Percentiles rank a stretch among this genome's conserved stretches.
These are phyloP conservation scores for Ochetophila trinervis DNA, from an alignment of 306 rosid species.

Conservation along the genomic window DNA sequence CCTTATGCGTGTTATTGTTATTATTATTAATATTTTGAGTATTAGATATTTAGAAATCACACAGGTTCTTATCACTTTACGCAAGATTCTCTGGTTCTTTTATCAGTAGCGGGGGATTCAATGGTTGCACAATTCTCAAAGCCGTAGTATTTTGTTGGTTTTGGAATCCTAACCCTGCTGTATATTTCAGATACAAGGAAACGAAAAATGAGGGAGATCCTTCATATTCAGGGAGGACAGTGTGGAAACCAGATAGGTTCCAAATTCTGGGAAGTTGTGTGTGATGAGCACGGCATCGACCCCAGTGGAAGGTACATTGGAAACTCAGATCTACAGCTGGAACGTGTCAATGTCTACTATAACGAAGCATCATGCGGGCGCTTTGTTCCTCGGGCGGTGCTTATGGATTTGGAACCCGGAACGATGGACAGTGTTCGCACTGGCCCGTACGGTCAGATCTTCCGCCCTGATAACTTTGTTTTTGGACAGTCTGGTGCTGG, in stretches of 20 bases:
- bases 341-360: conserved; percentile 25
- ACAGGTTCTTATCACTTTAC: not conserved
- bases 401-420: conserved; percentile 29
- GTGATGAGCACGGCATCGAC: conserved; percentile 27
- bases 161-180: not conserved
- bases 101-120: too few relatives aligned
- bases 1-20: too few relatives aligned
- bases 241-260: conserved; percentile 27
- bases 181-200: not conserved
- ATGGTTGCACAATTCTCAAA: too few relatives aligned
- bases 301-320: conserved; percentile 25
- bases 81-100: not conserved
- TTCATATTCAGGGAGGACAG: conserved; percentile 24
- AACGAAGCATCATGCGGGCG: conserved; percentile 28
- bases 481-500: conserved; percentile 29
- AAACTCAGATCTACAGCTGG: conserved; percentile 21
- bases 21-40: too few relatives aligned
- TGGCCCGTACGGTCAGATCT: conserved; percentile 29
- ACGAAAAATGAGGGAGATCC: conserved; percentile 23
- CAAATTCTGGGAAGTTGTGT: conserved; percentile 27
- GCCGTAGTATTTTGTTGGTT: not conserved
- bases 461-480: conserved; percentile 28
- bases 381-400: conserved; percentile 31
- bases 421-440: conserved; percentile 30
- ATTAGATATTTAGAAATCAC: not conserved